A percentile compares a stretch with the other conserved stretches of the same genome.
Evolutionary conservation across 257 asterid species (phyloP).

Genomic region (Thymus mandschuricus): DNA sequence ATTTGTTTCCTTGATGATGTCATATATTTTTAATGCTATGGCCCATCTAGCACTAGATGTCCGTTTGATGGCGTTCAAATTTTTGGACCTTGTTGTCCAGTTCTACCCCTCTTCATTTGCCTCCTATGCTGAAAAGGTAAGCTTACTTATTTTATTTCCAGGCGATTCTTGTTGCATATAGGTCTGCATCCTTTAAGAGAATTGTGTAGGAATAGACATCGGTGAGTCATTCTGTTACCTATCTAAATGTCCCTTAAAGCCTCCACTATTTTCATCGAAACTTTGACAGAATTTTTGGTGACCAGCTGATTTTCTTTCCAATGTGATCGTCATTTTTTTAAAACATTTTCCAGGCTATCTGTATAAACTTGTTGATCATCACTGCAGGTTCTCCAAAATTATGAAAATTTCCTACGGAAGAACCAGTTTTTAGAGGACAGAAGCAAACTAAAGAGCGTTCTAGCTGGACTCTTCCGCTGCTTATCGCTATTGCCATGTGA

Average conservation of each 20-base stretch:
- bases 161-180: slow-evolving; percentile 19
- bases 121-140: slow-evolving; percentile 82
- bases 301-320: neutral
- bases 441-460: slow-evolving; percentile 66
- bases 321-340: slow-evolving; percentile 14
- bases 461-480: slow-evolving; percentile 79
- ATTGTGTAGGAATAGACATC: slow-evolving; percentile 4
- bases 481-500: slow-evolving; percentile 68
- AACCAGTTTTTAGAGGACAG: slow-evolving; percentile 81
- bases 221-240: slow-evolving; percentile 7
- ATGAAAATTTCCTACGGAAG: slow-evolving; percentile 63
- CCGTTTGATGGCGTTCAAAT: slow-evolving; percentile 86
- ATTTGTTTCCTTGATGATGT: slow-evolving; percentile 77
- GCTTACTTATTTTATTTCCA: slow-evolving; percentile 17
- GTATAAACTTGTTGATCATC: slow-evolving; percentile 2
- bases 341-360: slow-evolving; percentile 10
- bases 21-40: slow-evolving; percentile 84
- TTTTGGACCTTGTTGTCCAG: slow-evolving; percentile 78
- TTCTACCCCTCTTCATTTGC: slow-evolving; percentile 74
- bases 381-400: slow-evolving; percentile 79
- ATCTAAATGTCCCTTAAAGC: neutral
- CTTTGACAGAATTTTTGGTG: neutral
- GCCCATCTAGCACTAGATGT: slow-evolving; percentile 78
- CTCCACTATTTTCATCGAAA: neutral
- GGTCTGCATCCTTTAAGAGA: slow-evolving; percentile 7